Evolutionary conservation across 768 basidiomycete species (phyloP), one percentile per base, ranked within the genome.

Genomic region (Ramaria sp.): DNA sequence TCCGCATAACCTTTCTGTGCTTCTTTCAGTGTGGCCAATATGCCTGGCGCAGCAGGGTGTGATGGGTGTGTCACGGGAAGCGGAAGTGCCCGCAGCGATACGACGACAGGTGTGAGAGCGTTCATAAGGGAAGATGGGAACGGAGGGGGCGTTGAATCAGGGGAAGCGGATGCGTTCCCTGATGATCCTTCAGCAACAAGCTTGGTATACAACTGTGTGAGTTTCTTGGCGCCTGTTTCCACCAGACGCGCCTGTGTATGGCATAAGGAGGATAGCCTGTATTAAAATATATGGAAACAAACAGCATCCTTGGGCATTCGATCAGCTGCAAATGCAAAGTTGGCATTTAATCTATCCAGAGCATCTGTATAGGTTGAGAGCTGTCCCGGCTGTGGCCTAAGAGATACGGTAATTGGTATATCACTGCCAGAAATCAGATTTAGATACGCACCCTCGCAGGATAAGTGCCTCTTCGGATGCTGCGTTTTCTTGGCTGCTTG

Each of bases 121-220:
- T 71, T 67, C 15, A 82, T 72, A 9, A 85, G 67, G 4, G 74
- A 70, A 0, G 77, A 69, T 0, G 83, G 79, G 65, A 86, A 84
- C 0, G 79, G 77, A 6, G 73, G 69, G 42, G 76, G 73, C 24
- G 74, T 69, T 50, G 80, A 79, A 30, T 83, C 79, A 0, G 81
- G 67, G 13, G 83, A 78, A 39, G 76, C 73, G 0, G 81, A 82
- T 5, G 84, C 81, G n/a, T 77, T 74, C 30, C 88, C 88, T 3
- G 88, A 85, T 1, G 87, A 91, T 24, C 81, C 86, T 70, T 90
- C 88, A 2, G 90, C 89, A n/a, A 90, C 86, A 33, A 87, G 75
- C 63, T 88, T 89, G n/a, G 88, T 92, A 65, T 86, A 91, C 12
- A 90, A 69, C 63, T 89, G 88, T 0, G 82, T 77, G 10, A 91